Evolutionary conservation across 2,329 filamentous ascomycete species (phyloP).

Genomic region (Magnaporthiopsis incrustans): DNA sequence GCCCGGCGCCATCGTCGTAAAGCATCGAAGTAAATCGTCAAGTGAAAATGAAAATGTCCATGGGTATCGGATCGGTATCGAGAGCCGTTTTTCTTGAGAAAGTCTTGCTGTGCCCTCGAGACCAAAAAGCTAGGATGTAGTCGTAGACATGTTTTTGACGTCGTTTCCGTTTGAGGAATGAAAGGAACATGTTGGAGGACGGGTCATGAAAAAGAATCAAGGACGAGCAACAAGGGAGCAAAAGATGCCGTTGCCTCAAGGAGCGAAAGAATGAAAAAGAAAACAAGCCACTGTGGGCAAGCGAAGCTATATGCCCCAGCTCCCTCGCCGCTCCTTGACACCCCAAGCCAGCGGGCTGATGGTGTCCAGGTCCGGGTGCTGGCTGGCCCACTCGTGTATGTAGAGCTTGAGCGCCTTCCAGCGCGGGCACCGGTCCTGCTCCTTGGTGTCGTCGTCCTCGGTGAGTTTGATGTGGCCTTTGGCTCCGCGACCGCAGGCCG

Average conservation of each 20-base stretch:
- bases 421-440: constrained; percentile 52
- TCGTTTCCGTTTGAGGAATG: neutral
- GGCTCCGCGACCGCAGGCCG: constrained; percentile 28
- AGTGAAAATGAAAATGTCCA: neutral
- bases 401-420: constrained; percentile 83
- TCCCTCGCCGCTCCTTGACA: constrained; percentile 57
- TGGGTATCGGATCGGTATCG: neutral
- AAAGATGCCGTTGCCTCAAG: neutral
- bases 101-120: neutral
- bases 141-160: neutral
- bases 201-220: neutral
- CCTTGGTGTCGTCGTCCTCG: constrained; percentile 35
- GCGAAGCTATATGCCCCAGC: constrained; percentile 52
- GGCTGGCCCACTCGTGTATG: constrained; percentile 81
- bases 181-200: neutral
- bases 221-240: neutral
- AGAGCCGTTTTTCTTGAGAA: neutral
- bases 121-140: neutral
- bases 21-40: neutral
- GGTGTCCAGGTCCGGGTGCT: constrained; percentile 67
- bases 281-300: neutral
- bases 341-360: constrained; percentile 59
- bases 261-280: too few relatives aligned
- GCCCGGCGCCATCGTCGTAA: neutral
- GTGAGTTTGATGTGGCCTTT: constrained; percentile 71